These are phyloP conservation scores for Lasiosphaeria hispida DNA, from an alignment of 495 filamentous ascomycete genomes.

Conservation along the genomic window DNA sequence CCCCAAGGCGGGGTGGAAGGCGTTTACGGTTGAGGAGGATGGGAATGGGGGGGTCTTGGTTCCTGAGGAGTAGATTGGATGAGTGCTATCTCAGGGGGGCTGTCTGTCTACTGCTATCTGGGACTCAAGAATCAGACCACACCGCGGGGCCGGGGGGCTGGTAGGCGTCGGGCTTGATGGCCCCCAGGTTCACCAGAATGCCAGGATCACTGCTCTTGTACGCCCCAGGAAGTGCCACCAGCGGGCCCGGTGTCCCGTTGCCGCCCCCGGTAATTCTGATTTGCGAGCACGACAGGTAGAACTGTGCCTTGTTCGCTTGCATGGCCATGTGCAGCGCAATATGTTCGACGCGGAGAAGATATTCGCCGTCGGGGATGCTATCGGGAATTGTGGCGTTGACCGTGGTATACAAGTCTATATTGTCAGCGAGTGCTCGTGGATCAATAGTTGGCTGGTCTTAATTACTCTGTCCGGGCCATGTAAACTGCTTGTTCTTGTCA, in stretches of 20 bases:
- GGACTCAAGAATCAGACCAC: conserved; percentile 20
- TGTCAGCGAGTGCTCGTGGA: neutral
- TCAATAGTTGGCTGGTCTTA: conserved; percentile 14
- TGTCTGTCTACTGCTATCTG: no score
- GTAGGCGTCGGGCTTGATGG: conserved; percentile 37
- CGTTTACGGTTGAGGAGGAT: conserved; percentile 12
- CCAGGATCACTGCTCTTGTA: conserved; percentile 49
- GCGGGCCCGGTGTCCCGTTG: conserved; percentile 40
- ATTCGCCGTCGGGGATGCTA: conserved; percentile 46
- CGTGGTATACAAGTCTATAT: conserved; percentile 33
- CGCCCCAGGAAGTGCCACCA: conserved; percentile 51
- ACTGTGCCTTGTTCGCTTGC: conserved; percentile 45
- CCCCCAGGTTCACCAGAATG: conserved; percentile 43
- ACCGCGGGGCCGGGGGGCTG: conserved; percentile 44
- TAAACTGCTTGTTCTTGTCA: conserved; percentile 39
- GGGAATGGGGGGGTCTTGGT: conserved; percentile 2
- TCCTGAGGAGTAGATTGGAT: conserved; percentile 1
- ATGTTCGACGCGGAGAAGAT: conserved; percentile 57
- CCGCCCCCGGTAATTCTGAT: conserved; percentile 54
- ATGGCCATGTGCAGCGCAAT: conserved; percentile 50
- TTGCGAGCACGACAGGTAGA: conserved; percentile 56
- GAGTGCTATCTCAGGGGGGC: no score
- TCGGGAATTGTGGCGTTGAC: conserved; percentile 47
- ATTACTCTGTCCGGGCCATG: conserved; percentile 43
- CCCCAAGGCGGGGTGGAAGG: conserved; percentile 33